Base-by-base conservation (phyloP, 2,329 filamentous ascomycete species). In the Botrytis medusae region DNA sequence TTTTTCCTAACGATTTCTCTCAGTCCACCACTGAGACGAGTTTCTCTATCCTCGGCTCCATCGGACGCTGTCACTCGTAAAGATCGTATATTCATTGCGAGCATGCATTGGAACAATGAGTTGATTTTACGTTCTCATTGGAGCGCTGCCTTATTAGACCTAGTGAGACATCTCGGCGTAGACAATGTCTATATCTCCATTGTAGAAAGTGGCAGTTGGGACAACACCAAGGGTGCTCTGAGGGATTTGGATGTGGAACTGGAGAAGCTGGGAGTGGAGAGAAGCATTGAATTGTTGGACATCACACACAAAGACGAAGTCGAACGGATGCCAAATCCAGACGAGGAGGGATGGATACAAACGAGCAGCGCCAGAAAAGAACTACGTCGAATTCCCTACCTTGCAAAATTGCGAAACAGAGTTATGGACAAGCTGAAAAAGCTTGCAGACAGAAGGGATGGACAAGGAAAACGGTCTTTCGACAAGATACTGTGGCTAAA, bases 51-150 rank as follows among this genome's bases (percentile, higher is more conserved):
- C 5, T 25, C 70, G 18, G 61, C n/a, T 14, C 63, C 69, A 29
- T 20, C 54, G 9, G n/a, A n/a, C 29, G 29, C 32, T 57, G 37
- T 37, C 5, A 63, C 69, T 5, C 46, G 34, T 0, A 74, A 69
- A 69, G 71, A 74, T 46, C 72, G 71, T 9, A 85, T 93, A 75
- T 93, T 89, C 82, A 91, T 93, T 74, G 88, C 90, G 16, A 88
- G 88, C 75, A 88, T 90, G 79, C 90, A 92, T 79, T 92, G 89
- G 87, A 93, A 92, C 77, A 88, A 88, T 77, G 91, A 87, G 73
- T 77, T 79, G 0, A 83, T 92, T 20, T 83, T 93, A 14, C 85
- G 87, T 16, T 83, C 83, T 4, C 85, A 89, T 76, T 93, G 91
- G 91, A 89, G 85, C 75, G 82, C 85, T 14, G 89, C 89, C 0